phyloP scores from a whole-genome alignment of 176 grass and related monocot genomes.

The Otatea glauca region DNA sequence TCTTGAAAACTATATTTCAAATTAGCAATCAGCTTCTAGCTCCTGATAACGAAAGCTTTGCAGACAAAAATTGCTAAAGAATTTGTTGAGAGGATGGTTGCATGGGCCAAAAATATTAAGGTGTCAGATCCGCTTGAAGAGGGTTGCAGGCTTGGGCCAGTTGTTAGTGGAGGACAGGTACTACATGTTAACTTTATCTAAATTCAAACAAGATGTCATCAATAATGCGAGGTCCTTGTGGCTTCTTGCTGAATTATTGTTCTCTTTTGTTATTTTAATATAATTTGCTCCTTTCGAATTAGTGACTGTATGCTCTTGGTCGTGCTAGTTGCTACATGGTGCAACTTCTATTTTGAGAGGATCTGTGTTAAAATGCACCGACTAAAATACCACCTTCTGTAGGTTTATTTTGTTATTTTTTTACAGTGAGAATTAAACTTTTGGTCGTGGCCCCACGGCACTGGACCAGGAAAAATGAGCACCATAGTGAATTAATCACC shows the following conservation, averaged over 20 bases:
- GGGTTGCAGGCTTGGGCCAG: conserved; percentile 93
- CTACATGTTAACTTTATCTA: not conserved
- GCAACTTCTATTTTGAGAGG: not conserved
- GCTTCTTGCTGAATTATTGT: not conserved
- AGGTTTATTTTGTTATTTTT: conserved; percentile 9
- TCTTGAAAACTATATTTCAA: not conserved
- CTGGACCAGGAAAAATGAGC: conserved; percentile 9
- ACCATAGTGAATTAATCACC: not conserved
- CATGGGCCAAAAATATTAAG: conserved; percentile 94
- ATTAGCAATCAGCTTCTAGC: conserved; percentile 8
- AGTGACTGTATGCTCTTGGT: not conserved
- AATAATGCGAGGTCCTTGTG: not conserved
- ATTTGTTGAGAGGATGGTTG: conserved; percentile 86
- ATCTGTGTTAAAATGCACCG: not conserved
- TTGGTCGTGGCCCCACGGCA: not conserved
- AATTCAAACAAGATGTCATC: not conserved
- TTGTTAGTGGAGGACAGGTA: conserved; percentile 95
- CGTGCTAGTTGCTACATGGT: not conserved
- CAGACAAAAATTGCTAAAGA: conserved; percentile 90
- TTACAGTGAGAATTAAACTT: not conserved
- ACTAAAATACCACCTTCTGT: conserved; percentile 5
- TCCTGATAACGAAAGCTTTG: conserved; percentile 36
- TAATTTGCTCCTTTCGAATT: not conserved
- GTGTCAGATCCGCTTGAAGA: conserved; percentile 88
- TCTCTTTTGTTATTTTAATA: not conserved